Evolutionary conservation across 129 eudicot species (phyloP), one percentile per base, ranked within the genome.

Genomic region (Escallonia herrerae): DNA sequence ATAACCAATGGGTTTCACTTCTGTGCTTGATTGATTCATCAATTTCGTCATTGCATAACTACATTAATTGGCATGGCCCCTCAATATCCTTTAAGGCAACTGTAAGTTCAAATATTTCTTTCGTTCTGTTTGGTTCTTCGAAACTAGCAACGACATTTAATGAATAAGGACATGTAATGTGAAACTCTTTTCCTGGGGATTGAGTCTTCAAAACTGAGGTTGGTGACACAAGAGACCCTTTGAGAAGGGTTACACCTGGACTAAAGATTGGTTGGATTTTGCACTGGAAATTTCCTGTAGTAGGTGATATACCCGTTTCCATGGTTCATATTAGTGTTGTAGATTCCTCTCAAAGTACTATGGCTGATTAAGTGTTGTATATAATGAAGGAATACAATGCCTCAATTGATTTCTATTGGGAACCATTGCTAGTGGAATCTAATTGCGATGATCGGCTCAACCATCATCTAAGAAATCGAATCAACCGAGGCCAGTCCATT

Each of bases 401-500:
- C 5, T 71, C 91, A 0, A 75, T 88, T 13, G 96, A 77, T 22
- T 88, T 84, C 54, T 84, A 84, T 45, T 88, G 96, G 96, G 82
- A 81, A 3, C 96, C 96, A 6, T 50, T 84, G 72, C 63, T 88
- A 8, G 89, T 88, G 9, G 93, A 88, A 53, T 88, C 93, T 0
- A 88, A 84, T 48, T 65, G 71, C 13, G 95, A 87, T 66, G 84
- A 77, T 73, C 81, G 86, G 46, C 44, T 64, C 1, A 48, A 51
- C n/a, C 96, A 84, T 60, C 77, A 74, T 0, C 53, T 71, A 11
- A 48, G 37, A 4, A 72, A 81, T 5, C 66, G 86, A 41, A 76
- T 82, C 2, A 22, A 80, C 43, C 69, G 75, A 48, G 53, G 78
- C n/a, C 65, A 73, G 7, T 14, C 65, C 7, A 82, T 88, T 4